phyloP scores from a whole-genome alignment of 352 stramenopile genomes.

The Phytophthora palmivora region DNA sequence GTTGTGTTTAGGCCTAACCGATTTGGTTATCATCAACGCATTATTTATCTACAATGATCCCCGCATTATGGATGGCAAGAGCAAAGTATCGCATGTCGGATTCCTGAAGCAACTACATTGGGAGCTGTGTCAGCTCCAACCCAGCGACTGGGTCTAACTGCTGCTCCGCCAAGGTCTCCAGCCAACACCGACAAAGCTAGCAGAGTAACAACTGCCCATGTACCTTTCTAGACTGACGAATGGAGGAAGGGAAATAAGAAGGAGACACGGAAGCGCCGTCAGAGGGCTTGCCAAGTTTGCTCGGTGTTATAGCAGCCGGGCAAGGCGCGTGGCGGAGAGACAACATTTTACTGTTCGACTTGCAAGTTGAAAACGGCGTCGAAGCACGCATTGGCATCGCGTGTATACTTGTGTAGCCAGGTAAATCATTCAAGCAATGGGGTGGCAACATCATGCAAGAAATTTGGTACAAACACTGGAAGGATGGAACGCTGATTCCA shows the following conservation, averaged over 20 bases:
- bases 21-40: conserved; percentile 1
- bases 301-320: too few species aligned
- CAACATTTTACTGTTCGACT: conserved; percentile 4
- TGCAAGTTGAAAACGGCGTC: conserved; percentile 13
- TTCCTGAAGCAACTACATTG: not conserved
- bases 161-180: too few species aligned
- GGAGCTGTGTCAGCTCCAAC: not conserved
- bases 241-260: too few species aligned
- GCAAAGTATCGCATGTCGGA: not conserved
- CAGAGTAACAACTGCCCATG: too few species aligned
- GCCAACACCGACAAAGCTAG: too few species aligned
- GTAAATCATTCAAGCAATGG: conserved; percentile 12
- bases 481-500: too few species aligned
- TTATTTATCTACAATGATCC: not conserved
- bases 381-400: not conserved
- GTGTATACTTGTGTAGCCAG: conserved; percentile 19
- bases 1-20: not conserved
- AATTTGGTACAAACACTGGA: too few species aligned
- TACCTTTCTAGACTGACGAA: too few species aligned
- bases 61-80: not conserved
- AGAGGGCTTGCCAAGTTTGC: too few species aligned
- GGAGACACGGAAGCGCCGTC: too few species aligned
- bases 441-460: too few species aligned
- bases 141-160: too few species aligned
- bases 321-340: not conserved